Evolutionary conservation across 768 basidiomycete species (phyloP), one percentile per base, ranked within the genome.

Genomic region (Leccinum subgranulosum): DNA sequence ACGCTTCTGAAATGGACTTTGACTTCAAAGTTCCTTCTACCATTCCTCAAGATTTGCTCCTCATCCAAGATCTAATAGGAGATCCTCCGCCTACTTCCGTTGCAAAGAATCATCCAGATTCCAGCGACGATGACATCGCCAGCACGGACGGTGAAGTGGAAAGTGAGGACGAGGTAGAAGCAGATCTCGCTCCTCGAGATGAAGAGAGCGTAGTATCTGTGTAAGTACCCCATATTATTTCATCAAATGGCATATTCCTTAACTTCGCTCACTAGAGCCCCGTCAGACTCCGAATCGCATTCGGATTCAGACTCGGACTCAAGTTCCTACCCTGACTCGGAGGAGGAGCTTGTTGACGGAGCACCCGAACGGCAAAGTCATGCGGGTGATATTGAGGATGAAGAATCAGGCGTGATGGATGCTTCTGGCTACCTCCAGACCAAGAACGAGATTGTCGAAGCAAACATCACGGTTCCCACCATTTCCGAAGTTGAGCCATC

Each of bases 91-190:
- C 33, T 55, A 0, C 25, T 2, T n/a, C 58, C 12, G 41, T 47
- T n/a, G 21, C 49, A 11, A 53, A 56, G 12, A 12, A 19, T 49
- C 15, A 33, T 36, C 25, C 45, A 14, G 63, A 55, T 41, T 60
- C 66, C 15, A 69, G 76, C 11, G 80, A 84, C 53, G 78, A 80
- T 64, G 74, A 66, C 15, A 84, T 84, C 53, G 74, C 76, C 57
- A 86, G 84, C 62, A 81, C 84, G 17, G 77, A 77, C 19, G 68
- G 69, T 57, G 82, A 82, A 47, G 73, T 71, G 39, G 83, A 79
- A 55, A 90, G 88, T 59, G 88, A 88, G 66, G 83, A 84, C 39
- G 90, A 90, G 67, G 84, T 90, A 47, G 87, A 86, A 60, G 86
- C 82, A n/a, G 80, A 79, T 58, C 78, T 87, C 28, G 76, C 79